Conservation (phyloP, 768 basidiomycete genomes). For the Boletus insuetus region DNA sequence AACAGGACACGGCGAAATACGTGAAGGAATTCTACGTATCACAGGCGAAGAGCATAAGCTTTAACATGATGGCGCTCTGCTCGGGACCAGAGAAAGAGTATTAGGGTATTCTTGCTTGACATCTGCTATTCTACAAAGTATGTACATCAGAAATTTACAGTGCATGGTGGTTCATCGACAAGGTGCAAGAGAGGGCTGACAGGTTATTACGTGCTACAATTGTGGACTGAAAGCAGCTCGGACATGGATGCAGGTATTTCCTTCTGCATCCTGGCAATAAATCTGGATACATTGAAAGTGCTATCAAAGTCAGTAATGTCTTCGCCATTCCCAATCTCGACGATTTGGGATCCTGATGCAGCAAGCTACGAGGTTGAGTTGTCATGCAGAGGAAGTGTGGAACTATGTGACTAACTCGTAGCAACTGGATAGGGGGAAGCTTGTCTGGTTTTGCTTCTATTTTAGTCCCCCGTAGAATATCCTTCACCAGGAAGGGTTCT, state of each 20-base stretch:
- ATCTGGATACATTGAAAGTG: constrained; percentile 31
- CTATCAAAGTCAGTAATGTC: constrained; percentile 32
- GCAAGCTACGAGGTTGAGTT: constrained; percentile 22
- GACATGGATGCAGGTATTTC: constrained; percentile 33
- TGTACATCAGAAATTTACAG: constrained; percentile 2
- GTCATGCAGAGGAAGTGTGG: neutral
- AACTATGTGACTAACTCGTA: constrained; percentile 21
- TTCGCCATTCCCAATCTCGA: constrained; percentile 34
- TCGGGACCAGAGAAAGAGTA: constrained; percentile 19
- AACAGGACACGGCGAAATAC: constrained; percentile 45
- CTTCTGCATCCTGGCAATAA: constrained; percentile 30
- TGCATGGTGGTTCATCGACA: neutral
- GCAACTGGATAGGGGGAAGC: constrained; percentile 38
- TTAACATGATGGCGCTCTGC: constrained; percentile 50
- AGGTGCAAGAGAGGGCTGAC: neutral
- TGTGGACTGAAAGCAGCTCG: constrained; percentile 23
- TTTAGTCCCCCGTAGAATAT: constrained; percentile 27
- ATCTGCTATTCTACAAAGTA: constrained; percentile 4
- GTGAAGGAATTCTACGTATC: constrained; percentile 43
- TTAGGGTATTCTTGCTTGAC: constrained; percentile 4
- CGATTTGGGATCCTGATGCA: constrained; percentile 31
- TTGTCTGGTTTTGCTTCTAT: constrained; percentile 22
- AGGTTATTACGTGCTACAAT: neutral
- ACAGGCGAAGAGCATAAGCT: constrained; percentile 37
- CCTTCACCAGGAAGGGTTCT: constrained; percentile 29